Evolutionary conservation across 805 yeast genomes (phyloP), one percentile per base, ranked within the genome.

Genomic region (Teunomyces cretensis): DNA sequence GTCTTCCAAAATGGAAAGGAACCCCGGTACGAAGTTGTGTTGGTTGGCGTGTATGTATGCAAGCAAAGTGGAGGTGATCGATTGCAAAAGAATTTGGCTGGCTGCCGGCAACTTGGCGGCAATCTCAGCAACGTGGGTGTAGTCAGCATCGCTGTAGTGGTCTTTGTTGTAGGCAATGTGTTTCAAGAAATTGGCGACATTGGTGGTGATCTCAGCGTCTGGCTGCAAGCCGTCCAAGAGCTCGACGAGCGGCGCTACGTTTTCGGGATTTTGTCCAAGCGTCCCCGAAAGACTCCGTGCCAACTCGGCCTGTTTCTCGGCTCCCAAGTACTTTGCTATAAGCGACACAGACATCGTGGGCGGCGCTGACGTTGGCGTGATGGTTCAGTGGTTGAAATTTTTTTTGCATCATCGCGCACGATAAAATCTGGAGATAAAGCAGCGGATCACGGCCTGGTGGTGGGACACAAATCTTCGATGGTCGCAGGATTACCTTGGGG

Each of bases 321-420:
- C 27, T 43, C 64, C 52, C 46, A 67, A 53, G 42, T 57, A 58
- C 54, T 56, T 54, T 27, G 65, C 50, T 11, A 66, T 50, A 37
- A 62, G 47, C n/a, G 60, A 44, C 13, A 50, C 24, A 2, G 54
- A 50, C 30, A 35, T 35, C 15, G 26, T n/a, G 8, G 11, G 16
- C 7, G 12, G n/a, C 15, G 11, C 6, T 19, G 22, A 3, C 6
- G 3, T 19, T 19, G 22, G 22, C 6, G 22, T 19, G 22, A 19
- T 22, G 15, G 27, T 12, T 19, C 9, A 7, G 6, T 19, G 22
- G 6, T 6, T 24, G 17, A 31, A 13, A 12, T 31, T 31, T 31
- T 31, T 31, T 15, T 31, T 44, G 45, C 40, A 28, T n/a, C 45
- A 43, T 43, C 16, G 33, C 33, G 33, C 33, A 12, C 33, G n/a